Evolutionary conservation across 768 basidiomycete genomes (phyloP).

Genomic region (Saitozyma podzolica): DNA sequence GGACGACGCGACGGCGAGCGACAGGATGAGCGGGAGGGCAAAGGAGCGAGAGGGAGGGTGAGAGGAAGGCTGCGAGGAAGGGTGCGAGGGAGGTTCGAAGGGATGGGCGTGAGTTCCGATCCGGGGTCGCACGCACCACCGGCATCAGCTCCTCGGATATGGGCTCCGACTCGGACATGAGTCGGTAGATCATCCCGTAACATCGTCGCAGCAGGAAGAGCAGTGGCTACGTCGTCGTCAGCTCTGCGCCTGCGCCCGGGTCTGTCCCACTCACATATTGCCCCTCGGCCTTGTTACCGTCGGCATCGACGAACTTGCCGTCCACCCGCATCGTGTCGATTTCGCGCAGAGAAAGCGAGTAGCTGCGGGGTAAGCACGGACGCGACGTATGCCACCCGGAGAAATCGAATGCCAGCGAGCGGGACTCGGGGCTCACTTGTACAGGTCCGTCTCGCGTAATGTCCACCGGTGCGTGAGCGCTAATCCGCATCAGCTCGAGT

Average conservation of each 20-base stretch:
- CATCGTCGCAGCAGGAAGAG: conserved; percentile 90
- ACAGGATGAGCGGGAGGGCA: not conserved
- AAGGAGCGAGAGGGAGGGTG: not conserved
- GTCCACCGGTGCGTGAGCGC: conserved; percentile 97
- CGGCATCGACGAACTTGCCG: conserved; percentile 92
- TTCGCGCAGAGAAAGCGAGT: conserved; percentile 87
- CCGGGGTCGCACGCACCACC: conserved; percentile 60
- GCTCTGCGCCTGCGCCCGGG: not conserved
- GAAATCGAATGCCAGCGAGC: too few species aligned
- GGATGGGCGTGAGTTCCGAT: not conserved
- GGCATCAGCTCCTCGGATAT: conserved; percentile 99
- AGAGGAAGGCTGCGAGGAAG: not conserved
- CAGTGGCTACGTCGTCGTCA: conserved; percentile 64
- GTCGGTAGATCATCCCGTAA: conserved; percentile 89
- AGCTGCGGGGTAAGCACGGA: conserved; percentile 63
- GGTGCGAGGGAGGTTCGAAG: not conserved
- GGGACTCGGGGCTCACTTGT: conserved; percentile 45
- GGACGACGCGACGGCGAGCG: not conserved
- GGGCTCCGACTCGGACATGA: conserved; percentile 92
- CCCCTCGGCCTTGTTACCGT: conserved; percentile 85
- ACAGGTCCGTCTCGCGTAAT: conserved; percentile 67
- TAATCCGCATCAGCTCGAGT: not conserved
- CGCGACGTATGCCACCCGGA: too few species aligned
- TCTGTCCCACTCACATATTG: conserved; percentile 73
- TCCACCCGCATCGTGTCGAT: conserved; percentile 97